These are phyloP conservation scores for Euphorbia celastroides DNA, from an alignment of 441 rosid genomes.

Conservation along the genomic window DNA sequence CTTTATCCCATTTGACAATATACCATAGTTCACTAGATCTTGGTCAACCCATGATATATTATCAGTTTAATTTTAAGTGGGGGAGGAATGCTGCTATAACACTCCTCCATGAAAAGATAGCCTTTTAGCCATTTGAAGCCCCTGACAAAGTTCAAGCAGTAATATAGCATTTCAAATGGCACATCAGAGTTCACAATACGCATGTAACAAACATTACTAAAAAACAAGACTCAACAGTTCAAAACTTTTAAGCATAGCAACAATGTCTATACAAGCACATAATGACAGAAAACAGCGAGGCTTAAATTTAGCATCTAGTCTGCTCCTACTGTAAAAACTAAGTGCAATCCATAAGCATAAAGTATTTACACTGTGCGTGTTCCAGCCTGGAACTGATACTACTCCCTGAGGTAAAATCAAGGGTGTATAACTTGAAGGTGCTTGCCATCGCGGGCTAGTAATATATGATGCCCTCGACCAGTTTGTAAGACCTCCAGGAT, in stretches of 20 bases:
- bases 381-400: conserved; percentile 95
- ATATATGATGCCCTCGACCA: conserved; percentile 94
- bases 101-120: background rate
- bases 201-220: background rate
- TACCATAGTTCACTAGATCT: background rate
- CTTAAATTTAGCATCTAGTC: background rate
- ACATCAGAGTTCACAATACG: background rate
- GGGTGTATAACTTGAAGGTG: conserved; percentile 79
- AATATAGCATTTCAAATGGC: background rate
- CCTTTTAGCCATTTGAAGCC: background rate
- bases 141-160: background rate
- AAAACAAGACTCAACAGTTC: background rate
- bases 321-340: background rate
- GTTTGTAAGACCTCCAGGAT: conserved; percentile 57
- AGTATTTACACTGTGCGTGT: conserved; percentile 72
- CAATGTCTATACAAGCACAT: background rate
- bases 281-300: background rate
- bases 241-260: background rate
- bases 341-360: conserved; percentile 14
- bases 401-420: conserved; percentile 88
- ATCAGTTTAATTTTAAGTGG: background rate
- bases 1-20: background rate
- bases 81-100: background rate
- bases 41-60: background rate
- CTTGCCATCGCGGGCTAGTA: conserved; percentile 97